Percentiles rank a stretch among this genome's conserved stretches.
phyloP scores from a whole-genome alignment of 2,329 filamentous ascomycete genomes.

The Endocalyx cinctus region DNA sequence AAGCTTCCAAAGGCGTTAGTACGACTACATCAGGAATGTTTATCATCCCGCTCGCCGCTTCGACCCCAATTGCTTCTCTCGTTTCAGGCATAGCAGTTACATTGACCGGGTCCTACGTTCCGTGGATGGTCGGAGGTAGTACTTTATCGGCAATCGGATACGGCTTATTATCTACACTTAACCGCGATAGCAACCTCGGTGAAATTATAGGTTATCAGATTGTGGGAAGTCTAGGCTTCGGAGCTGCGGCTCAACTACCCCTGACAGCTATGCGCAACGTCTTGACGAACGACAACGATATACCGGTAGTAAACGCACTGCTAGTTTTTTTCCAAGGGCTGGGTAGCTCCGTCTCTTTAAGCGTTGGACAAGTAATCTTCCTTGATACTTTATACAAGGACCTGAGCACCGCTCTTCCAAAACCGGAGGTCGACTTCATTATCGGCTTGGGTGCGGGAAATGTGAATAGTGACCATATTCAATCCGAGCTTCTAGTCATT shows the following conservation, averaged over 20 bases:
- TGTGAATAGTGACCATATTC: background rate
- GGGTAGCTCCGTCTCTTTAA: background rate
- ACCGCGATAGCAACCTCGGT: background rate
- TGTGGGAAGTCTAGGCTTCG: background rate
- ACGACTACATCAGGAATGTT: background rate
- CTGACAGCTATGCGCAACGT: background rate
- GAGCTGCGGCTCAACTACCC: background rate
- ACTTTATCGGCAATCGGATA: background rate
- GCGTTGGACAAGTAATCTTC: background rate
- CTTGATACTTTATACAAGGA: background rate
- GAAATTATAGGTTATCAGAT: background rate
- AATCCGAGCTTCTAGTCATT: background rate
- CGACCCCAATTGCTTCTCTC: background rate
- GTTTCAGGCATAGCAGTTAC: background rate
- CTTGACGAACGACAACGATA: background rate
- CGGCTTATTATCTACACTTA: background rate
- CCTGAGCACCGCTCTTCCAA: background rate
- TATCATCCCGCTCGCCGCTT: background rate
- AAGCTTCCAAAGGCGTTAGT: background rate
- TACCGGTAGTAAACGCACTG: background rate
- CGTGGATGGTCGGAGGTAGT: background rate
- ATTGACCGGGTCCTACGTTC: background rate
- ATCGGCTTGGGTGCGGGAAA: background rate
- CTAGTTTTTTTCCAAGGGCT: background rate
- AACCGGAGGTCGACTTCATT: background rate